A percentile compares a stretch with the other conserved stretches of the same genome.
phyloP scores from a whole-genome alignment of 1,139 yeast genomes.

The Debaryomyces sp. region DNA sequence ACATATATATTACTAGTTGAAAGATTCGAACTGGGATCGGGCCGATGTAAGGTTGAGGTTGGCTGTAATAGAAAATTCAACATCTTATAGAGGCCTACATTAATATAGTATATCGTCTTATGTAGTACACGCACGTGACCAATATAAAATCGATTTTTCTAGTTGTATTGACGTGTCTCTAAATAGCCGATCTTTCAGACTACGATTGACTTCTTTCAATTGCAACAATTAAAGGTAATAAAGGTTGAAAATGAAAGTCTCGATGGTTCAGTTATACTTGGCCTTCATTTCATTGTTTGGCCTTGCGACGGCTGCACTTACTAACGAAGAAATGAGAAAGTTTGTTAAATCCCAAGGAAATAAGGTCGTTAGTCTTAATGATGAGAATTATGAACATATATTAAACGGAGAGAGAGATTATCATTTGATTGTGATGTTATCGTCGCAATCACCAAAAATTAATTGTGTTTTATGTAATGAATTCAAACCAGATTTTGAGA shows the following conservation, averaged over 20 bases:
- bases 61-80: conserved; percentile 30
- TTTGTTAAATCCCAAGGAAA: conserved; percentile 23
- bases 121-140: background rate
- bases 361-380: conserved; percentile 48
- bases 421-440: conserved; percentile 64
- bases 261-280: conserved; percentile 13
- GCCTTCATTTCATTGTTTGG: conserved; percentile 17
- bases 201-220: background rate
- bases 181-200: background rate
- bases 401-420: conserved; percentile 74
- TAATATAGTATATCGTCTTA: background rate
- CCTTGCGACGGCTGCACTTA: conserved; percentile 29
- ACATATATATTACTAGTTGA: conserved; percentile 46
- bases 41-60: conserved; percentile 37
- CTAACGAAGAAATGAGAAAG: conserved; percentile 29
- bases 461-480: conserved; percentile 79
- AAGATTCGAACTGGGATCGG: conserved; percentile 51
- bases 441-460: conserved; percentile 73
- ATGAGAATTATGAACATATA: conserved; percentile 58
- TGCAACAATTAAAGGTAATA: background rate
- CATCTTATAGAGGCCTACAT: background rate
- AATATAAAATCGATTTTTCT: background rate
- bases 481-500: conserved; percentile 64
- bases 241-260: conserved; percentile 7
- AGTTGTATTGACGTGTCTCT: conserved; percentile 3